These are phyloP conservation scores for Penicillium oxalicum DNA, from an alignment of 2,329 filamentous ascomycete genomes.

Conservation along the genomic window DNA sequence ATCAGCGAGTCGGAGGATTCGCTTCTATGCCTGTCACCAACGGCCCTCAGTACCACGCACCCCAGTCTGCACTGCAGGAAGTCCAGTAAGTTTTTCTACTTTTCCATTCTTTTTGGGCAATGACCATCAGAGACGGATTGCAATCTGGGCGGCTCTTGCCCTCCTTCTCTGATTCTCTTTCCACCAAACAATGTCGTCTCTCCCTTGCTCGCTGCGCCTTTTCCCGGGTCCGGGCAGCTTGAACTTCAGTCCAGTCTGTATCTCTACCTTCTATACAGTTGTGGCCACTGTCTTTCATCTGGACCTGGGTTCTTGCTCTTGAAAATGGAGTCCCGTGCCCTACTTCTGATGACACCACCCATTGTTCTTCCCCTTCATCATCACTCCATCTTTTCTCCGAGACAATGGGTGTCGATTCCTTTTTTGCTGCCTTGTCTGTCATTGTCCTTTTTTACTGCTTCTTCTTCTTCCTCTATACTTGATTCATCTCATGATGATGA, in stretches of 20 bases:
- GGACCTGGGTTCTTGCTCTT: slow-evolving; percentile 19
- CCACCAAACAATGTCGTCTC: slow-evolving; percentile 6
- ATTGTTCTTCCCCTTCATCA: too few species aligned
- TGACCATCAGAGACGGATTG: slow-evolving; percentile 21
- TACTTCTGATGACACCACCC: too few species aligned
- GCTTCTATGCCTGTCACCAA: slow-evolving; percentile 43
- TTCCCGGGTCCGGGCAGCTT: slow-evolving; percentile 30
- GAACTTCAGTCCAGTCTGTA: slow-evolving; percentile 23
- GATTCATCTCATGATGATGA: slow-evolving; percentile 15
- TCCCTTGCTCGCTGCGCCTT: slow-evolving; percentile 28
- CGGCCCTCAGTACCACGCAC: slow-evolving; percentile 48
- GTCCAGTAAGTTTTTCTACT: slow-evolving; percentile 46
- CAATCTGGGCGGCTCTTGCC: slow-evolving; percentile 29
- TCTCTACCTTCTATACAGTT: slow-evolving; percentile 23
- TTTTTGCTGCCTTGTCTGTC: too few species aligned
- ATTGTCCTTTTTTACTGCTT: too few species aligned
- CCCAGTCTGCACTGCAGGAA: slow-evolving; percentile 48
- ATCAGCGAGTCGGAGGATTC: slow-evolving; percentile 24
- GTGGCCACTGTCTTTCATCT: slow-evolving; percentile 25
- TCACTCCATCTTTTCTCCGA: not conserved
- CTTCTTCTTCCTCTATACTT: not conserved
- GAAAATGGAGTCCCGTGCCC: slow-evolving; percentile 13
- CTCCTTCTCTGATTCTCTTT: slow-evolving; percentile 26
- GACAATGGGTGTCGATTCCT: too few species aligned
- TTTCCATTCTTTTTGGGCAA: slow-evolving; percentile 12